Evolutionary conservation across 2,329 filamentous ascomycete species (phyloP), one percentile per base, ranked within the genome.

Genomic region (Colletotrichum sp.): DNA sequence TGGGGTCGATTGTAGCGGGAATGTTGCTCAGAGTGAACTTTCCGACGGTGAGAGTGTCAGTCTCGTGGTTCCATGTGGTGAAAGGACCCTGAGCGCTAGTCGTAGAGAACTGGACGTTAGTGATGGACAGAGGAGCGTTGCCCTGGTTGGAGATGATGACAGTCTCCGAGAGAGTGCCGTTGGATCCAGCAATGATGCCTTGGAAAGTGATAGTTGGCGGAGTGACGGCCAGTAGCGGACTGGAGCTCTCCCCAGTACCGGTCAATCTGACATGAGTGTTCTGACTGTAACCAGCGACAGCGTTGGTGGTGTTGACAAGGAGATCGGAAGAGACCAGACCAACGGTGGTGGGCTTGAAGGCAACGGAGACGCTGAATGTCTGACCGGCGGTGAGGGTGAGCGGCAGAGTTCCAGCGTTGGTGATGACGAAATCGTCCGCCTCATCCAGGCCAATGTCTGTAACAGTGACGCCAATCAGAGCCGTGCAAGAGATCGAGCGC

Each of bases 61-160:
- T 84, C 3, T 83, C 83, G 0, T 82, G 82, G 21, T 82, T 83
- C 75, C 85, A 86, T 0, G 82, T 80, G 7, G 85, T 78, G 70
- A 85, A 90, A 0, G 89, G 89, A 0, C 89, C 90, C 2, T 81
- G 83, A 4, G 88, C 83, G 10, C 85, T 86, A 7, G 79, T 82
- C 5, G 80, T 78, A 0, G 89, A 90, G 79, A 87, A 89, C 30
- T 84, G 78, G 18, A 91, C 84, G 16, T 83, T 81, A 0, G 81
- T 80, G 6, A 92, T 84, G 1, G 84, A 86, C 4, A 92, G 83
- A 0, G 81, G 71, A 0, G 83, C 80, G 69, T 88, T 88, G 32
- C 91, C 91, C 7, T 86, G 80, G 77, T 92, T 92, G 75, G 82
- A 83, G 52, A 92, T 82, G 1, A 90, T 81, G 5, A 89, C 81